Base-by-base conservation (phyloP, 2,329 filamentous ascomycete genomes). In the Chrysosporium keratinophilum region DNA sequence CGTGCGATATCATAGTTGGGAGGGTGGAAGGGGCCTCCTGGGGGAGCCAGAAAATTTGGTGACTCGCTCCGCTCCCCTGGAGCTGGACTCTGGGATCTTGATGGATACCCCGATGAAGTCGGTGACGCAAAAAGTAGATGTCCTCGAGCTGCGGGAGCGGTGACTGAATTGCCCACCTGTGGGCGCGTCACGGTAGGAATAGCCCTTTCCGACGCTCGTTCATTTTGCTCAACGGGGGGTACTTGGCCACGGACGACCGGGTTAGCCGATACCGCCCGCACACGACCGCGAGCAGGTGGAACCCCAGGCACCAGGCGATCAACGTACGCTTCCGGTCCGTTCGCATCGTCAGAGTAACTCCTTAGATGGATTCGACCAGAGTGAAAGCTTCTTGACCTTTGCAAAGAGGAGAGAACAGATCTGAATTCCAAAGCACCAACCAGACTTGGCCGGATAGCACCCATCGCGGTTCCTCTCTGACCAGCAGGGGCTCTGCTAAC, bases 371-470 rank as follows among this genome's bases (percentile, higher is more conserved):
- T 82, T 1, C 83, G 79, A 42, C 82, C 79, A 15, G 85, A 78
- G 61, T 83, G 82, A 23, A 87, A 80, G 59, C 88, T 93, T 63
- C 87, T 81, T 54, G 88, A 87, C 59, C 83, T 86, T 63, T 94
- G 84, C 54, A 98, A 72, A 2, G 89, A 89, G n/a, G 87, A 85
- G 44, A 98, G 74, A 2, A 95, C 85, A 1, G 91, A 91, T 61
- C 90, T 81, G 62, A 98, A 98, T 69, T 98, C 93, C 54, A 98
- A 75, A 7, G 88, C 93, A 42, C 93, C 93, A 2, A 98, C 85
- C 45, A 98, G 74, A 73, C 93, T 97, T 1, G 93, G 91, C 42
- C 93, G 80, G 58, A 98, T 96, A 0, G 89, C 86, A 5, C 84
- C 91, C 57, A 90, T 79, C 1, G 88, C 82, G 45, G 78, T 88